Base-by-base conservation (phyloP, 257 asterid species). In the Penstemon barbatus region DNA sequence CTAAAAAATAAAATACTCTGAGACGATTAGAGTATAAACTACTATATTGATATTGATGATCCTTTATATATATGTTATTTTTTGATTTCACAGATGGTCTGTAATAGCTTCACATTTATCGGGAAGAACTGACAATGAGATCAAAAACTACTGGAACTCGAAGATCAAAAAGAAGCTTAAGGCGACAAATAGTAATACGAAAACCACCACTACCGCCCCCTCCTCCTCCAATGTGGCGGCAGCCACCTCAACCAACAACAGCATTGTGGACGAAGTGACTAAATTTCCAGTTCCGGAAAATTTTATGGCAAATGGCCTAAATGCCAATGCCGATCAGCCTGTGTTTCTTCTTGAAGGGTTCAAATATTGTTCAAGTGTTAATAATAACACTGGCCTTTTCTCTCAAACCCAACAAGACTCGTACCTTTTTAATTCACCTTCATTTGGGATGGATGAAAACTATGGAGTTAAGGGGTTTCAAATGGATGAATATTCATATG, bases 61-160 rank as follows among this genome's bases (percentile, higher is more conserved):
- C 33, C 2, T 25, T 25, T 25, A 25, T 2, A 15, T 25, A 25
- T 2, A 15, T 15, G 18, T 15, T 15, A 15, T 15, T 25, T 25
- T 25, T 19, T 54, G 4, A 33, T 45, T 46, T 52, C 55, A 61
- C 55, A 84, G 89, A 70, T 86, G 92, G 89, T 82, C 86, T 18
- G 46, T 65, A 6, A 86, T 86, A 70, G 86, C 89, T 51, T 82
- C 89, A 46, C 80, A 86, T 13, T 77, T 86, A 54, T 77, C 77
- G 11, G 88, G 89, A 72, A 86, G 92, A 70, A 84, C 92, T 56
- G 89, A 86, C 69, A 86, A 86, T 66, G 86, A 82, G 59, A 82
- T 86, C 60, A 86, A 86, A 49, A 86, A 86, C 77, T 75, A 84
- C 36, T 86, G 93, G 92, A 82, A 84, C 74, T 71, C 85, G 44